Conservation (phyloP, 768 basidiomycete species). For the Hypholoma sublateritium region DNA sequence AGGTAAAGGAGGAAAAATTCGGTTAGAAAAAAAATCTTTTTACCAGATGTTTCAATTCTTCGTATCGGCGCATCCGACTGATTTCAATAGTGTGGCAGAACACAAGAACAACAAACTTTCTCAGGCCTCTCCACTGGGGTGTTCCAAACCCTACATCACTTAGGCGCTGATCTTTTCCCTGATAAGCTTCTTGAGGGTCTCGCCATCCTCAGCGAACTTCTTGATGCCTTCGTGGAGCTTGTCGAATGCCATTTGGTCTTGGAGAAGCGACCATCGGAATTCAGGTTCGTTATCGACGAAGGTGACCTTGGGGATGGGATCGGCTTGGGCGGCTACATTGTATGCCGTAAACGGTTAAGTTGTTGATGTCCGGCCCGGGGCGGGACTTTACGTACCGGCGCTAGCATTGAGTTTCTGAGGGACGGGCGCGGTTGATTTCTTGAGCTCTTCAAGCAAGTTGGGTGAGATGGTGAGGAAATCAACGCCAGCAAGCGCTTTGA, state of each 20-base stretch:
- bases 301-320: conserved; percentile 75
- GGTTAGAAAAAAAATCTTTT: no score
- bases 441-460: conserved; percentile 87
- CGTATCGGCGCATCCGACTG: no score
- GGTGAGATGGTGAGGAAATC: conserved; percentile 98
- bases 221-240: conserved; percentile 98
- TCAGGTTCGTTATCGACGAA: conserved; percentile 92
- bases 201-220: conserved; percentile 96
- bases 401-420: conserved; percentile 81
- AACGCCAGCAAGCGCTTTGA: conserved; percentile 91
- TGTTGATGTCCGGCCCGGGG: conserved; percentile 3
- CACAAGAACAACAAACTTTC: no score
- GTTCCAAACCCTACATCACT: conserved; percentile 3
- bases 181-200: conserved; percentile 82
- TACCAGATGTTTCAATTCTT: no score
- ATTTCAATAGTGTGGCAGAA: no score
- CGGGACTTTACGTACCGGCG: conserved; percentile 44
- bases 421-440: conserved; percentile 72
- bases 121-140: no score
- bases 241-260: conserved; percentile 98
- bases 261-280: conserved; percentile 92
- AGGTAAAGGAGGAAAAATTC: no score
- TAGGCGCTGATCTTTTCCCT: conserved; percentile 63
- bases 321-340: conserved; percentile 47
- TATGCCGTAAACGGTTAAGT: conserved; percentile 5